phyloP scores from a whole-genome alignment of 2,329 filamentous ascomycete genomes.

The Neurospora sp. region DNA sequence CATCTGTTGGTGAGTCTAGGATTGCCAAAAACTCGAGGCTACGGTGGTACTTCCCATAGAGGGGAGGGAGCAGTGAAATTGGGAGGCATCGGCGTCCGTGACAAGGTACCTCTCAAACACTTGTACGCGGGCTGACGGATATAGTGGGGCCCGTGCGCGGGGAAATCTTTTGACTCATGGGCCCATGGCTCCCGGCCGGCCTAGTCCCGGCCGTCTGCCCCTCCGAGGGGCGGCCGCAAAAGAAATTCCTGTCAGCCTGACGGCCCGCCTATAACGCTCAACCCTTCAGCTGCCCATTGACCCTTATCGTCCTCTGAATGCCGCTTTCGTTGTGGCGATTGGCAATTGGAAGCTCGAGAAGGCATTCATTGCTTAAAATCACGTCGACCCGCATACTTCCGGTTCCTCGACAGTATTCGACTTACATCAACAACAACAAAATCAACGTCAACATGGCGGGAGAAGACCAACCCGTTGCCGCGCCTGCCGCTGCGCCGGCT shows the following conservation, averaged over 20 bases:
- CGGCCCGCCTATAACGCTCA: slow-evolving; percentile 11
- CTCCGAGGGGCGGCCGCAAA: not conserved
- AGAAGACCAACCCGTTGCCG: slow-evolving; percentile 5
- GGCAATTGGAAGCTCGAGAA: slow-evolving; percentile 13
- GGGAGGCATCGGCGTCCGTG: not conserved
- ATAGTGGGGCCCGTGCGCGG: not conserved
- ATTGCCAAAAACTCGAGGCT: not conserved
- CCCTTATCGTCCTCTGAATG: slow-evolving; percentile 16
- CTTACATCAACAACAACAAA: slow-evolving; percentile 2
- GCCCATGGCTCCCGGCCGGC: not conserved
- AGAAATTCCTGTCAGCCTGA: slow-evolving; percentile 13
- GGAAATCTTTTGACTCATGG: not conserved
- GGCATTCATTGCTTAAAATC: slow-evolving; percentile 12
- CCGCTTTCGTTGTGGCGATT: slow-evolving; percentile 17
- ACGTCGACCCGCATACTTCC: slow-evolving; percentile 10
- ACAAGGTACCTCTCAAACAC: not conserved
- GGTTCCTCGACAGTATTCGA: slow-evolving; percentile 12
- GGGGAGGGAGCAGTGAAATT: not conserved
- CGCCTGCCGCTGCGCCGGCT: slow-evolving; percentile 4
- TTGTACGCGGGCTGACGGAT: not conserved
- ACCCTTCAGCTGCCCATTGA: slow-evolving; percentile 12
- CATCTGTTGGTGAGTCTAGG: not conserved
- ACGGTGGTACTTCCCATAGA: not conserved
- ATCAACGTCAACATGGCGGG: slow-evolving; percentile 15
- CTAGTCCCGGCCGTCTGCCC: not conserved